Conservation (phyloP, 2,329 filamentous ascomycete species). For the Elsinoe arachidis region DNA sequence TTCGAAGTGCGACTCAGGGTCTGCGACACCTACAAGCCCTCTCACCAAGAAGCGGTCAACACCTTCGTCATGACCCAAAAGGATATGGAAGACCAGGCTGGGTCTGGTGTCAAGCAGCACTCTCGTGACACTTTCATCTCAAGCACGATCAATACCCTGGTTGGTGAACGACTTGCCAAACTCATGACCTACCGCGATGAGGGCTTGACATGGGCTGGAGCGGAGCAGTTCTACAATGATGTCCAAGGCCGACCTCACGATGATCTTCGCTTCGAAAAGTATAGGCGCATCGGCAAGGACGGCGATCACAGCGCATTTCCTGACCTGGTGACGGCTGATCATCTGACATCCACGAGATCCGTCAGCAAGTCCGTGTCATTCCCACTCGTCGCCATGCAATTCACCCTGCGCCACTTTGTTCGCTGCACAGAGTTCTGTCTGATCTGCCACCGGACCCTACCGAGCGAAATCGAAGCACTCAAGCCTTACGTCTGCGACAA, state of each 20-base stretch:
- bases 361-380: slow-evolving; percentile 36
- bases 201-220: slow-evolving; percentile 57
- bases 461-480: slow-evolving; percentile 57
- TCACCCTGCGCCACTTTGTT: slow-evolving; percentile 65
- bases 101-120: slow-evolving; percentile 13
- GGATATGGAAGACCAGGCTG: slow-evolving; percentile 18
- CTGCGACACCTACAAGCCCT: slow-evolving; percentile 65
- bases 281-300: slow-evolving; percentile 25
- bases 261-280: slow-evolving; percentile 28
- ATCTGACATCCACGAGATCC: slow-evolving; percentile 30
- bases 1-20: slow-evolving; percentile 61
- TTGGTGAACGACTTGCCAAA: slow-evolving; percentile 56
- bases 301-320: slow-evolving; percentile 33
- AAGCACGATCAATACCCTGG: slow-evolving; percentile 57
- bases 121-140: slow-evolving; percentile 58
- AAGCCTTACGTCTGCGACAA: slow-evolving; percentile 69
- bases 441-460: slow-evolving; percentile 65
- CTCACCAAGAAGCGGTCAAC: slow-evolving; percentile 42
- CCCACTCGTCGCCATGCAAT: slow-evolving; percentile 59
- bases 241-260: slow-evolving; percentile 29
- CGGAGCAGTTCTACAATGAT: slow-evolving; percentile 50
- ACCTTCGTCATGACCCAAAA: slow-evolving; percentile 40
- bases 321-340: slow-evolving; percentile 42
- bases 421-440: slow-evolving; percentile 82
- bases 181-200: slow-evolving; percentile 49